phyloP scores from a whole-genome alignment of 768 basidiomycete genomes.

The Boletus edulis region DNA sequence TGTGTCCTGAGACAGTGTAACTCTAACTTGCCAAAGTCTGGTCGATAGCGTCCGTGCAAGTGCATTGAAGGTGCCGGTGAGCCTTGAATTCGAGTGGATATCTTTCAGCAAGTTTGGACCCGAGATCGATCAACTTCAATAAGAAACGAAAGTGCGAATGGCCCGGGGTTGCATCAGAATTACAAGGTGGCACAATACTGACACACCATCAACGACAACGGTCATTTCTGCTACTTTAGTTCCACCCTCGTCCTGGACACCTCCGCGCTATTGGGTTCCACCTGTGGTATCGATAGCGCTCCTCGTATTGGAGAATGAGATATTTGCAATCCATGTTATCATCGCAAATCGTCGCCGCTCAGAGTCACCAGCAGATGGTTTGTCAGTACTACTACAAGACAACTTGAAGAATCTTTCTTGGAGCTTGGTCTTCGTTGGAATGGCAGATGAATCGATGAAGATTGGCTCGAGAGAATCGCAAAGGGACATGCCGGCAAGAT shows the following conservation, averaged over 20 bases:
- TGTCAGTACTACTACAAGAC: neutral
- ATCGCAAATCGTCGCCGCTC: too few species aligned
- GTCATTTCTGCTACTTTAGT: neutral
- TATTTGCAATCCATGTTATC: neutral
- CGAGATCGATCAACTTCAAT: too few species aligned
- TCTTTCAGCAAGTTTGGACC: too few species aligned
- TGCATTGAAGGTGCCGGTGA: too few species aligned
- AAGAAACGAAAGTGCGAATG: too few species aligned
- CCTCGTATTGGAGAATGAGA: neutral
- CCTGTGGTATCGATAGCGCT: neutral
- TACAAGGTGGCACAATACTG: neutral
- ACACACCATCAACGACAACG: neutral
- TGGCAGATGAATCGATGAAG: too few species aligned
- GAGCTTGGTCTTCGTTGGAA: neutral
- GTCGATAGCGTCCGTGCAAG: too few species aligned
- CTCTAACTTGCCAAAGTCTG: too few species aligned
- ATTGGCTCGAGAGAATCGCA: neutral
- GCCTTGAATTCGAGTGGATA: too few species aligned
- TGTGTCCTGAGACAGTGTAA: too few species aligned
- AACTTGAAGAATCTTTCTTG: neutral
- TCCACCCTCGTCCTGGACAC: neutral
- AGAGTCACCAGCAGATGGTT: too few species aligned
- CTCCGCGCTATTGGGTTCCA: neutral
- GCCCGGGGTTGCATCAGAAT: too few species aligned
- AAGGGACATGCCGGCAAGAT: neutral